Base-by-base conservation (phyloP, 2,329 filamentous ascomycete genomes). In the Cylindrodendrum hubeiense region DNA sequence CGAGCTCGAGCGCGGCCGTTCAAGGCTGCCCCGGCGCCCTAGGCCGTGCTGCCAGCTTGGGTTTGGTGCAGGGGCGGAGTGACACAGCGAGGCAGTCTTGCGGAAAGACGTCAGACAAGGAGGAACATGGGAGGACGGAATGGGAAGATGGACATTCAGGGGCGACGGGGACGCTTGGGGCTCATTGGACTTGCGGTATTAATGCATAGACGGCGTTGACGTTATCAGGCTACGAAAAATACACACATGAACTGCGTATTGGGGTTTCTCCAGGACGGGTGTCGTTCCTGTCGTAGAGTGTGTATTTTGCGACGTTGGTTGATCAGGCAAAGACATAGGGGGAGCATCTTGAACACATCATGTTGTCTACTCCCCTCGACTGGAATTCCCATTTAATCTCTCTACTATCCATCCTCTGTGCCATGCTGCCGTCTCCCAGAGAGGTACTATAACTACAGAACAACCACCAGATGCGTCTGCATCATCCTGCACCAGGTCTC, bases 161-260 rank as follows among this genome's bases (percentile, higher is more conserved):
- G 59, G 43, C 24, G 34, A 65, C 24, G 34, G 56, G 37, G 56
- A 43, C 30, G 54, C 62, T 43, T 58, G 66, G 64, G 60, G 66
- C 19, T 59, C 54, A 65, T 71, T 68, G 54, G 71, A 66, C 67
- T 66, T 66, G 65, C 52, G 65, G 65, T 69, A 63, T 73, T 73
- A 74, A 74, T 77, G 73, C 75, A 77, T 78, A 76, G 74, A 78
- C 67, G 77, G 74, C 77, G 74, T 78, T 77, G 75, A 75, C 69
- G 71, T 71, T 65, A 71, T 67, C 64, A 74, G 69, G 71, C 65
- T 61, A 67, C 61, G 71, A 68, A 72, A 70, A 72, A 68, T 24
- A 74, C 66, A 74, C 60, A 73, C 58, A 66, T 60, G 46, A 57
- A 70, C 62, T 65, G 57, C 63, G 60, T 44, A 67, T 28, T 33